Percentiles rank a stretch among this genome's conserved stretches.
These are phyloP conservation scores for Fusarium heterosporum DNA, from an alignment of 2,329 filamentous ascomycete species.

Conservation along the genomic window DNA sequence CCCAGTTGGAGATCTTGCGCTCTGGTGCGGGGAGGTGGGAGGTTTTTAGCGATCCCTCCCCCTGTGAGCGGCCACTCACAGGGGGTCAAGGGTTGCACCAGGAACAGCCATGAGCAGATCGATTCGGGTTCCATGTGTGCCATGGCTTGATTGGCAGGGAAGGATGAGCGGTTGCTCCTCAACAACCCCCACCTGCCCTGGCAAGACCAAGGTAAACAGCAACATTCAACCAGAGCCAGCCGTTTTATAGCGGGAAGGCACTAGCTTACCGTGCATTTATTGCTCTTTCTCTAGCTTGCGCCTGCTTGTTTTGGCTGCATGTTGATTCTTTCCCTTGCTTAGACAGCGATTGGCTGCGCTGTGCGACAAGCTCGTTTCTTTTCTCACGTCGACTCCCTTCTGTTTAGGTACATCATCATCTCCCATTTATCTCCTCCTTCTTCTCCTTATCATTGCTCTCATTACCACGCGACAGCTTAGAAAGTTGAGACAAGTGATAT, in stretches of 20 bases:
- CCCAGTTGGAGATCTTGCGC: conserved; percentile 15
- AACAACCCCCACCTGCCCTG: conserved; percentile 41
- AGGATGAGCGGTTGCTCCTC: conserved; percentile 41
- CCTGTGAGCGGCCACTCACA: conserved; percentile 27
- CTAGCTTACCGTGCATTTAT: conserved; percentile 10
- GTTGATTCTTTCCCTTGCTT: conserved; percentile 31
- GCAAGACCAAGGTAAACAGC: conserved; percentile 34
- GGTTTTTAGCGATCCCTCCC: conserved; percentile 20
- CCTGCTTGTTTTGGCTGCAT: conserved; percentile 37
- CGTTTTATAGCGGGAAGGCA: conserved; percentile 34
- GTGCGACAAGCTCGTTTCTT: conserved; percentile 33
- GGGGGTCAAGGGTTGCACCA: conserved; percentile 42
- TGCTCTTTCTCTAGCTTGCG: conserved; percentile 26
- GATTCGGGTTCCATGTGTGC: conserved; percentile 24
- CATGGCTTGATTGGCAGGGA: conserved; percentile 36
- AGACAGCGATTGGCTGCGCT: conserved; percentile 35
- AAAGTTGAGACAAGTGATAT: conserved; percentile 11
- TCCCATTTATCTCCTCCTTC: conserved; percentile 6
- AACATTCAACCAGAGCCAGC: conserved; percentile 12
- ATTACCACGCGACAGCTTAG: neutral
- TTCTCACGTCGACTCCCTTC: conserved; percentile 24
- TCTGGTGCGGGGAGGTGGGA: conserved; percentile 33
- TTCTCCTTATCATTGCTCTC: conserved; percentile 4
- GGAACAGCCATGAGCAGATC: conserved; percentile 35
- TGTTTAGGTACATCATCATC: conserved; percentile 18